Conservation (phyloP, 306 rosid species). For the Pyrus communis region DNA sequence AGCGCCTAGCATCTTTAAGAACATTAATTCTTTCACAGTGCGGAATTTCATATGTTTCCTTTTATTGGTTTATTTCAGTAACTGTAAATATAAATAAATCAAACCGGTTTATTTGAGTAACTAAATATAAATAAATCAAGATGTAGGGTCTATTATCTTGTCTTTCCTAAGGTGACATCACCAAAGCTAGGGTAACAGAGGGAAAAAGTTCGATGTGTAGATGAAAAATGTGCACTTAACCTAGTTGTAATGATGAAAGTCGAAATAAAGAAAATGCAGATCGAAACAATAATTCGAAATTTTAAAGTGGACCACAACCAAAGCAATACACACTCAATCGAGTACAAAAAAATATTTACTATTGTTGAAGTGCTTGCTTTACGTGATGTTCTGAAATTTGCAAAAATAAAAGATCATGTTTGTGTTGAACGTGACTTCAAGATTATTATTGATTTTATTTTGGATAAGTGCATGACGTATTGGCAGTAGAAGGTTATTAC, state of each 20-base stretch:
- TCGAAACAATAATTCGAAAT: background rate
- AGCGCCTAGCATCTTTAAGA: accelerated
- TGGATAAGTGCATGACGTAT: no score
- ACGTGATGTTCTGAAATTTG: no score
- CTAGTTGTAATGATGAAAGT: background rate
- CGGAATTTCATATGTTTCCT: no score
- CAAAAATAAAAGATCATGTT: no score
- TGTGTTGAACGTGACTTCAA: no score
- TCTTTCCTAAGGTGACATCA: background rate
- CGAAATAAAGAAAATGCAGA: background rate
- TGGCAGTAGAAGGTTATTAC: no score
- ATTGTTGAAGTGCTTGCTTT: no score
- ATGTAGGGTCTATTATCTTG: background rate
- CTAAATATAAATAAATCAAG: background rate
- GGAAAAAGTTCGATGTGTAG: background rate
- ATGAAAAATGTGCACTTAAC: background rate
- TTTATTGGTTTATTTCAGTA: no score
- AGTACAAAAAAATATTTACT: background rate
- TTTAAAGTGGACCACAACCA: background rate
- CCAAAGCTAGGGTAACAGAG: background rate
- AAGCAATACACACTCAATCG: background rate
- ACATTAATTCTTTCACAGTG: background rate
- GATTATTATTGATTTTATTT: no score
- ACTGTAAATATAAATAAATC: background rate
- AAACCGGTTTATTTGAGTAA: no score